These are phyloP conservation scores for Saprolegnia parasitica DNA, from an alignment of 352 stramenopile genomes.

Conservation along the genomic window DNA sequence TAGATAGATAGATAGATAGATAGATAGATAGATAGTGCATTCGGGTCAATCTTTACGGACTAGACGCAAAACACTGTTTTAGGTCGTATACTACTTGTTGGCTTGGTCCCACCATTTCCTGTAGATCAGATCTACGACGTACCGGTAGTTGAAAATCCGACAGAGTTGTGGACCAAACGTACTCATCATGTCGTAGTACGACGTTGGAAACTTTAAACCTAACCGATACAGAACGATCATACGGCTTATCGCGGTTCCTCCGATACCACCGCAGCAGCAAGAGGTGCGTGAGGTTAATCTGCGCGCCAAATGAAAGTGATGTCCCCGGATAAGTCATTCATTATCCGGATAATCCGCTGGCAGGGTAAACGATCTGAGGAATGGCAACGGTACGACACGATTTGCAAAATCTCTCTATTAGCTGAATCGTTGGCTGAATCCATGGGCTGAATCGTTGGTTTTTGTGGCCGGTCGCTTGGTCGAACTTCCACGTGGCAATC, in stretches of 20 bases:
- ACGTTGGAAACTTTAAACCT: not conserved
- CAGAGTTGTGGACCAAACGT: not conserved
- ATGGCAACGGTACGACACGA: not conserved
- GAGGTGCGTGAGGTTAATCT: not conserved
- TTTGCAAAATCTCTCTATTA: conserved; percentile 25
- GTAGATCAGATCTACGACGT: conserved; percentile 26
- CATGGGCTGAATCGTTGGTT: no score
- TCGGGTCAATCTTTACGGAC: no score
- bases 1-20: no score
- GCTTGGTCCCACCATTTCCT: not conserved
- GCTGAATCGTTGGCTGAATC: no score
- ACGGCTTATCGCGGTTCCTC: not conserved
- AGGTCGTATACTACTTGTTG: no score
- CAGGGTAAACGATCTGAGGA: not conserved
- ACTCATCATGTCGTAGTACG: conserved; percentile 14
- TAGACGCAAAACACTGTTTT: no score
- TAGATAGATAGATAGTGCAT: no score
- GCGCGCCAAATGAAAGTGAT: not conserved
- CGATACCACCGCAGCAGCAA: not conserved
- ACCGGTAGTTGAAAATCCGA: conserved; percentile 24
- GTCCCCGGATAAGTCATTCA: not conserved
- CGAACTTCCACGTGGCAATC: no score
- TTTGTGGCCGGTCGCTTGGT: no score
- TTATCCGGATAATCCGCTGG: not conserved
- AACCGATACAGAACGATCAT: conserved; percentile 22